Evolutionary conservation across 225 moss, liverwort and hornwort species (phyloP).

Genomic region (Pleurozium schreberi): DNA sequence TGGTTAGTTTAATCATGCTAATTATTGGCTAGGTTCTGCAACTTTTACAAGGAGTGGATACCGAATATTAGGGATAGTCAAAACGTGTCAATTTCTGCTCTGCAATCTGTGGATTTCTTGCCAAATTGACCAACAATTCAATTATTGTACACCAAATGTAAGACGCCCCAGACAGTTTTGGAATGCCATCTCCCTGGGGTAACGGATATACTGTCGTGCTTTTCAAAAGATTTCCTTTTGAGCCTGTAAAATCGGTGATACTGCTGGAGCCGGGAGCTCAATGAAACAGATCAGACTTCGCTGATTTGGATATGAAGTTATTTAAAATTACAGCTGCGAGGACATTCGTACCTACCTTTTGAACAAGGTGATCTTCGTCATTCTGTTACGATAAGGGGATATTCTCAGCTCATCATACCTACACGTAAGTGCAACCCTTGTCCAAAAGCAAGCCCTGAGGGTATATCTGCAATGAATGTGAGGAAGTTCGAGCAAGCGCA

Average conservation of each 20-base stretch:
- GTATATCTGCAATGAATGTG: too few species aligned
- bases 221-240: not conserved
- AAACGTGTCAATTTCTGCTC: too few species aligned
- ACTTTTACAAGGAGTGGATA: not conserved
- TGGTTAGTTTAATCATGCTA: not conserved
- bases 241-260: too few species aligned
- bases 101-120: not conserved
- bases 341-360: too few species aligned
- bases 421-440: not conserved
- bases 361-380: not conserved
- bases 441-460: not conserved
- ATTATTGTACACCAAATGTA: too few species aligned
- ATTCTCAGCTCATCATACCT: not conserved
- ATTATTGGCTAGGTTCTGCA: not conserved
- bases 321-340: not conserved
- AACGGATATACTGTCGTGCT: not conserved
- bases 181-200: not conserved
- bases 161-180: not conserved
- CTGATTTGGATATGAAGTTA: not conserved
- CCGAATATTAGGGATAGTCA: not conserved
- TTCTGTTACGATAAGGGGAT: not conserved
- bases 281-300: not conserved
- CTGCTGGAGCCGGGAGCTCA: not conserved
- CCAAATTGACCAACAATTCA: not conserved
- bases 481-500: not conserved